phyloP scores from a whole-genome alignment of 495 filamentous ascomycete species.

The Pseudevernia furfuracea region DNA sequence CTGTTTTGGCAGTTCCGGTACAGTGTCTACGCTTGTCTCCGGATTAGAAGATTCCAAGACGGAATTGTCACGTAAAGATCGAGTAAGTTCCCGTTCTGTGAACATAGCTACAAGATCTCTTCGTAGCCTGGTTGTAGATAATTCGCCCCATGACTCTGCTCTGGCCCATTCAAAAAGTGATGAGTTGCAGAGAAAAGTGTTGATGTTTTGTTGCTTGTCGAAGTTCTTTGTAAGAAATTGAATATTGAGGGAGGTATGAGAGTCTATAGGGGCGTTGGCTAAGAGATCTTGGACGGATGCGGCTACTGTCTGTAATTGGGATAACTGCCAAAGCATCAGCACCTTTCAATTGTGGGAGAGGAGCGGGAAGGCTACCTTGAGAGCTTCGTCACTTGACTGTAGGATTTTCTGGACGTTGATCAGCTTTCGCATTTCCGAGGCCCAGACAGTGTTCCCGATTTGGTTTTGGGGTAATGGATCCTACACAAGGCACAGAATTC shows the following conservation, averaged over 20 bases:
- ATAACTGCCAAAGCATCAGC: neutral
- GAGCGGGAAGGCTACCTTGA: slow-evolving; percentile 27
- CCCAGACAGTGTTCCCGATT: slow-evolving; percentile 33
- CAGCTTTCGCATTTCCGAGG: slow-evolving; percentile 40
- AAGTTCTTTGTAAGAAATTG: slow-evolving; percentile 30
- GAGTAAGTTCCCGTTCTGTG: neutral
- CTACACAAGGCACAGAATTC: slow-evolving; percentile 25
- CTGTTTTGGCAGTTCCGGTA: neutral
- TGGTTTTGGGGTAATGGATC: slow-evolving; percentile 33
- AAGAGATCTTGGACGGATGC: slow-evolving; percentile 26
- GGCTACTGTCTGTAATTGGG: neutral
- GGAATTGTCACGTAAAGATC: neutral
- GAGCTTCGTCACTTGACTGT: slow-evolving; percentile 29
- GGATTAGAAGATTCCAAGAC: neutral
- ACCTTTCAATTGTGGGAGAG: neutral
- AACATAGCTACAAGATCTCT: neutral
- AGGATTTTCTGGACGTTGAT: slow-evolving; percentile 42
- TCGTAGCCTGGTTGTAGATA: neutral
- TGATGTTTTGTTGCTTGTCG: slow-evolving; percentile 30
- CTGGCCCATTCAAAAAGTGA: slow-evolving; percentile 44
- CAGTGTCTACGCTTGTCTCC: neutral
- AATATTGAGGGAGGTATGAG: slow-evolving; percentile 28
- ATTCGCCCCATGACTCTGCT: slow-evolving; percentile 11
- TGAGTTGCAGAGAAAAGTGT: slow-evolving; percentile 44
- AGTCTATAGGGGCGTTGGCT: slow-evolving; percentile 19